phyloP scores from a whole-genome alignment of 192 early-diverging fungal genomes.

The Dimargaris verticillata region DNA sequence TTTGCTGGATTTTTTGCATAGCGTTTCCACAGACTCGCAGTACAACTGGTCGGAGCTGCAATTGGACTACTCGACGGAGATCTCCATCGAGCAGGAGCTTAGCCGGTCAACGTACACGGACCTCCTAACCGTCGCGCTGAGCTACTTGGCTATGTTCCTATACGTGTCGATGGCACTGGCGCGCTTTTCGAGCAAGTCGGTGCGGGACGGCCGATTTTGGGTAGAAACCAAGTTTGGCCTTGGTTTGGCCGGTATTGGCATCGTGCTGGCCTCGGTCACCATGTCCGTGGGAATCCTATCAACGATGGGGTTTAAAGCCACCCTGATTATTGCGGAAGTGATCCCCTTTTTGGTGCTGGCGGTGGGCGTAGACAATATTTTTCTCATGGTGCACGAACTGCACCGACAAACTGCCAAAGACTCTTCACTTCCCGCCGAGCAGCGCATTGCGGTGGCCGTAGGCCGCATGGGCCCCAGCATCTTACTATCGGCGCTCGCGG shows the following conservation, averaged over 20 bases:
- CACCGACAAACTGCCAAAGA: constrained; percentile 22
- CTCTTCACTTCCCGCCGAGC: constrained; percentile 32
- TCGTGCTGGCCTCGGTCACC: constrained; percentile 40
- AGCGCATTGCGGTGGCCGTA: constrained; percentile 36
- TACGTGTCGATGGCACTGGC: constrained; percentile 45
- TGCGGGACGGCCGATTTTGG: constrained; percentile 21
- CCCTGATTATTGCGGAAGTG: constrained; percentile 49
- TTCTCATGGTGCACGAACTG: constrained; percentile 46
- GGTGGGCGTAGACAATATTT: constrained; percentile 53
- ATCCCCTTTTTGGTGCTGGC: constrained; percentile 51
- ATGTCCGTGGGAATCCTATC: constrained; percentile 44
- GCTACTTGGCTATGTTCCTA: constrained; percentile 44
- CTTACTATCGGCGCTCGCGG: constrained; percentile 36
- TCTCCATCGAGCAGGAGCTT: constrained; percentile 39
- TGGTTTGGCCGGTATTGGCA: constrained; percentile 38
- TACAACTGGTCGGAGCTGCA: constrained; percentile 18
- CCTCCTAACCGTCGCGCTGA: constrained; percentile 31
- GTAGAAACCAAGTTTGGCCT: constrained; percentile 46
- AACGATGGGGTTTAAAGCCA: constrained; percentile 37
- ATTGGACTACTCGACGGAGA: constrained; percentile 41
- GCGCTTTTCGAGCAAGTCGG: constrained; percentile 17
- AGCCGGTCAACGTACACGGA: constrained; percentile 45
- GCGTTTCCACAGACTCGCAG: constrained; percentile 13
- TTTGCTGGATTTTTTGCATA: constrained; percentile 21
- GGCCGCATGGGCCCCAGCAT: constrained; percentile 44